Percentiles rank a stretch among this genome's conserved stretches.
Evolutionary conservation across 2,329 filamentous ascomycete genomes (phyloP).

Genomic region (Talaromyces piceae): DNA sequence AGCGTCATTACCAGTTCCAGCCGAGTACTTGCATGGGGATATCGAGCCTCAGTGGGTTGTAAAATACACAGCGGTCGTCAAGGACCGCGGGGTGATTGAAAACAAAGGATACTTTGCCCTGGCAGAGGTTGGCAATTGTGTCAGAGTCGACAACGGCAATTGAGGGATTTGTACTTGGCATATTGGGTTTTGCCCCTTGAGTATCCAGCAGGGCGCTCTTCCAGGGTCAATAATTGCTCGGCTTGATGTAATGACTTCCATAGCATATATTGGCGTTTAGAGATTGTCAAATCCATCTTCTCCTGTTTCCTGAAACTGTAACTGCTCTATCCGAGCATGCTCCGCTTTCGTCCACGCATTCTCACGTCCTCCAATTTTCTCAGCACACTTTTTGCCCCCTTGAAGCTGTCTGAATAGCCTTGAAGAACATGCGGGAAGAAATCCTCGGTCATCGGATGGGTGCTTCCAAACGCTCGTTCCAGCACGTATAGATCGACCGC

Average conservation of each 20-base stretch:
- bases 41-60: slow-evolving; percentile 88
- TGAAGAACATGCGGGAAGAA: slow-evolving; percentile 62
- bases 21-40: slow-evolving; percentile 61
- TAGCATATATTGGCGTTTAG: slow-evolving; percentile 1
- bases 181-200: neutral
- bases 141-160: slow-evolving; percentile 13
- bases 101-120: slow-evolving; percentile 96
- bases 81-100: slow-evolving; percentile 90
- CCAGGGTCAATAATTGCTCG: neutral
- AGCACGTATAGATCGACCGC: slow-evolving; percentile 95
- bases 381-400: slow-evolving; percentile 66
- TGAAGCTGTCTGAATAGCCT: slow-evolving; percentile 67
- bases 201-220: slow-evolving; percentile 1
- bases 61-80: slow-evolving; percentile 93
- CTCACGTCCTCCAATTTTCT: slow-evolving; percentile 85
- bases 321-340: slow-evolving; percentile 71
- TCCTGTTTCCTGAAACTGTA: neutral
- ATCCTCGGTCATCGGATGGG: slow-evolving; percentile 76
- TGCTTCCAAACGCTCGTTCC: slow-evolving; percentile 89
- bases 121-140: slow-evolving; percentile 57
- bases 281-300: neutral
- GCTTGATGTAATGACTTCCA: neutral
- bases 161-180: neutral
- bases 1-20: slow-evolving; percentile 48
- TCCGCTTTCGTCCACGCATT: slow-evolving; percentile 89